A percentile compares a stretch with the other conserved stretches of the same genome.
Evolutionary conservation across 345 rosid species (phyloP).

Genomic region (Rhizophora apiculata): DNA sequence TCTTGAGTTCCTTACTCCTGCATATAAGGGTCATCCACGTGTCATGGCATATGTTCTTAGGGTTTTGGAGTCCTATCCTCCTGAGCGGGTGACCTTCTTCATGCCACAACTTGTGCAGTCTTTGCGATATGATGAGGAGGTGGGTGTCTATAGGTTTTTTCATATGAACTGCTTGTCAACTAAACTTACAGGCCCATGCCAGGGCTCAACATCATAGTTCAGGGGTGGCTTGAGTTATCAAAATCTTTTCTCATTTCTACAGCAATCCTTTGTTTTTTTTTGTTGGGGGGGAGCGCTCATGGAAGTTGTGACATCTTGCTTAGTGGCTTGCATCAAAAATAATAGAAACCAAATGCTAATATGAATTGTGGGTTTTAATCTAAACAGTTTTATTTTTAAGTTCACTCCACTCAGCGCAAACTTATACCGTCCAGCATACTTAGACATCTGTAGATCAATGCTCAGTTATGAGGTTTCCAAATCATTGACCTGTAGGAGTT

Average conservation of each 20-base stretch:
- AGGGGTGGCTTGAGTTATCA: constrained; percentile 6
- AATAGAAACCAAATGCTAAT: neutral
- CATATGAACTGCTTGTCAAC: constrained; percentile 7
- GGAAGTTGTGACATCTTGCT: no score
- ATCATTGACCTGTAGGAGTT: no score
- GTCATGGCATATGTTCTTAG: constrained; percentile 99
- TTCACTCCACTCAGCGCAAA: neutral
- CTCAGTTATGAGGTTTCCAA: neutral
- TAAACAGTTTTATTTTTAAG: neutral
- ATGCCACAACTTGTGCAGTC: constrained; percentile 99
- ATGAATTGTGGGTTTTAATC: no score
- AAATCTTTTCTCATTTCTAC: neutral
- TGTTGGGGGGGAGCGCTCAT: neutral
- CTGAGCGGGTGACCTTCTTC: constrained; percentile 90
- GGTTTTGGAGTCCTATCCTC: constrained; percentile 98
- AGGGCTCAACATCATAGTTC: neutral
- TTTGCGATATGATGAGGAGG: constrained; percentile 88
- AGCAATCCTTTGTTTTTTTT: neutral
- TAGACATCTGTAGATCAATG: neutral
- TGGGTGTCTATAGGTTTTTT: constrained; percentile 25
- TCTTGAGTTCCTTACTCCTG: constrained; percentile 92
- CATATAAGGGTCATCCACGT: constrained; percentile 95
- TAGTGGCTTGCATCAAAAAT: neutral
- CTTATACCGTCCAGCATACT: neutral
- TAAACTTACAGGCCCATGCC: constrained; percentile 6